phyloP scores from a whole-genome alignment of 306 rosid genomes.

The Cicer chorassanicum region DNA sequence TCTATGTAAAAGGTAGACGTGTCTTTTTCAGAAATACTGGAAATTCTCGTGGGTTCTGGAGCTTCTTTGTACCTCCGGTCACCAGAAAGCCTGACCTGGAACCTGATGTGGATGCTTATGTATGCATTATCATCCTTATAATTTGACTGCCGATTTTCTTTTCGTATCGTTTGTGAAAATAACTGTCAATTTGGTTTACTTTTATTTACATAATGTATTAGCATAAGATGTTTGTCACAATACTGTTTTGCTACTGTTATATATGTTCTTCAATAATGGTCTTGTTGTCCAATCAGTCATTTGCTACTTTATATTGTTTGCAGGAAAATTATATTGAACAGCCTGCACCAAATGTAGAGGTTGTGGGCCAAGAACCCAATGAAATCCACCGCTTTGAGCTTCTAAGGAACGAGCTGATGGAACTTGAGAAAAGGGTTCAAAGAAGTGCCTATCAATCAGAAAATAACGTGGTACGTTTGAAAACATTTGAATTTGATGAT shows the following conservation, averaged over 20 bases:
- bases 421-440: slow-evolving; percentile 88
- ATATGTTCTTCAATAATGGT: slow-evolving; percentile 3
- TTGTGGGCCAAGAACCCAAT: slow-evolving; percentile 60
- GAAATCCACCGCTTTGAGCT: slow-evolving; percentile 87
- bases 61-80: slow-evolving; percentile 58
- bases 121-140: slow-evolving; percentile 48
- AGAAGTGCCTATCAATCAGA: slow-evolving; percentile 78
- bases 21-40: slow-evolving; percentile 49
- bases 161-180: neutral
- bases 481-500: slow-evolving; percentile 11
- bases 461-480: slow-evolving; percentile 63
- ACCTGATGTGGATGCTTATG: slow-evolving; percentile 55
- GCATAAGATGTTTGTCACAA: slow-evolving; percentile 2
- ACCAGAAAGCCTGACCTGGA: slow-evolving; percentile 59
- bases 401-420: slow-evolving; percentile 77
- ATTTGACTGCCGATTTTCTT: slow-evolving; percentile 13
- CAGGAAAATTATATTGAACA: slow-evolving; percentile 71
- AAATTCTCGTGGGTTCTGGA: slow-evolving; percentile 67
- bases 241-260: slow-evolving; percentile 14
- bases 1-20: slow-evolving; percentile 10
- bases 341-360: slow-evolving; percentile 56
- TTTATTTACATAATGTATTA: slow-evolving; percentile 26
- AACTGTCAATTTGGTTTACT: slow-evolving; percentile 16
- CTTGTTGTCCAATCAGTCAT: slow-evolving; percentile 17
- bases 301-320: slow-evolving; percentile 40